A percentile compares a stretch with the other conserved stretches of the same genome.
These are phyloP conservation scores for Acanthamoeba rhysodes DNA, from an alignment of 208 protist species.

Conservation along the genomic window DNA sequence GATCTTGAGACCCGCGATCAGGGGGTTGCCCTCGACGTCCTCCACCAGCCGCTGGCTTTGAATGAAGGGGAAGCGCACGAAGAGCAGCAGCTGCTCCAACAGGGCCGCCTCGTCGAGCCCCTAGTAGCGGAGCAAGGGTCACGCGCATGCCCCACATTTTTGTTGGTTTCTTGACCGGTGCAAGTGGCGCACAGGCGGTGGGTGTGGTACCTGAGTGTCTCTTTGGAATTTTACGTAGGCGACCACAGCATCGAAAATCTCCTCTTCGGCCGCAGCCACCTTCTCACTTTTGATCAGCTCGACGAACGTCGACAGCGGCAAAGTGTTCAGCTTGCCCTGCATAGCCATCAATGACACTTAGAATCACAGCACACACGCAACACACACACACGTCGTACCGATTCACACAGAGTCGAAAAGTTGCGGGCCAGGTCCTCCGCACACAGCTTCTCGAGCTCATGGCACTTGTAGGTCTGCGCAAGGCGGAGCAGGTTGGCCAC, in stretches of 20 bases:
- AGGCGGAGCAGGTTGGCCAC: not conserved
- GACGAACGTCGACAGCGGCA: conserved; percentile 49
- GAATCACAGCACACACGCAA: not conserved
- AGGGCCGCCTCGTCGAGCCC: not conserved
- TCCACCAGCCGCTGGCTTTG: conserved; percentile 3
- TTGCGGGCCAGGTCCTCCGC: conserved; percentile 6
- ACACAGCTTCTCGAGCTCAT: conserved; percentile 18
- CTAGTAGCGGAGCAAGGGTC: not conserved
- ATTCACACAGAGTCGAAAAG: not conserved
- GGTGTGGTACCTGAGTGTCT: not conserved
- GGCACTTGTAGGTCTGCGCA: conserved; percentile 11
- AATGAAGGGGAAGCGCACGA: conserved; percentile 46
- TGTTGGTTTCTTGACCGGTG: not conserved
- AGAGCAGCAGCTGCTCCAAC: conserved; percentile 17
- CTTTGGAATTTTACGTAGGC: not conserved
- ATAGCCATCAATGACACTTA: not conserved
- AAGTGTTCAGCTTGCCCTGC: conserved; percentile 36
- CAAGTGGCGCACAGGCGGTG: not conserved
- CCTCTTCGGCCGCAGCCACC: conserved; percentile 28
- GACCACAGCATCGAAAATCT: not conserved
- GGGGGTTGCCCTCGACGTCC: not conserved
- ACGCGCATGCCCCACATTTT: not conserved
- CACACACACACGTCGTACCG: not conserved
- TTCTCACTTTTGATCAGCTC: conserved; percentile 63
- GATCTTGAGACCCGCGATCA: not conserved